These are phyloP conservation scores for Sporothrix inflata DNA, from an alignment of 2,329 filamentous ascomycete genomes.

Conservation along the genomic window DNA sequence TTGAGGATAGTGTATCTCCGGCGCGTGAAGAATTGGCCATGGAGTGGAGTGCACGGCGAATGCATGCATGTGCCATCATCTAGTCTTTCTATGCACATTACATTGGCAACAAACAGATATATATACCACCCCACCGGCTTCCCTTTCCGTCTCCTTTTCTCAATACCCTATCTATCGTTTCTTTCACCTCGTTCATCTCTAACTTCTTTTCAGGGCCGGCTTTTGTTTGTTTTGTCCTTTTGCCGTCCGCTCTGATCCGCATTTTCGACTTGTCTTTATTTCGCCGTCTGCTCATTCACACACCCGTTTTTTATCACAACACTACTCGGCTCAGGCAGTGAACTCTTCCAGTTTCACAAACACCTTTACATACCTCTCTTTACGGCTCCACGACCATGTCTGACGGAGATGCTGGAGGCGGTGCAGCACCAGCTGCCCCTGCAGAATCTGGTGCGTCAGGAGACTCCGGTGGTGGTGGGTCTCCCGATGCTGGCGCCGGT, in stretches of 20 bases:
- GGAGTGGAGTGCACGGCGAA: not conserved
- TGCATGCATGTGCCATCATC: not conserved
- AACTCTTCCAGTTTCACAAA: not conserved
- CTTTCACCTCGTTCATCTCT: not conserved
- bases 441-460: not conserved
- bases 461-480: constrained; percentile 9
- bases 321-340: not conserved
- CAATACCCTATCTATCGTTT: not conserved
- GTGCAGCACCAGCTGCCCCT: not conserved
- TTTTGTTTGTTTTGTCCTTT: not conserved
- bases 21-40: not conserved
- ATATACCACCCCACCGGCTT: not conserved
- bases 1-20: not conserved
- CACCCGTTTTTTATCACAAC: not conserved
- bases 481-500: not conserved
- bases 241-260: not conserved
- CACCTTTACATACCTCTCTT: not conserved
- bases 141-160: not conserved
- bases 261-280: not conserved
- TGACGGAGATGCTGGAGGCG: constrained; percentile 27
- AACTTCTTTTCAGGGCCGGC: not conserved
- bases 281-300: not conserved
- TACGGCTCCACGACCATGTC: constrained; percentile 22
- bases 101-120: not conserved
- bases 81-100: not conserved